Evolutionary conservation across 129 eudicot genomes (phyloP), one percentile per base, ranked within the genome.

Genomic region (Rutidosis leptorrhynchoides): DNA sequence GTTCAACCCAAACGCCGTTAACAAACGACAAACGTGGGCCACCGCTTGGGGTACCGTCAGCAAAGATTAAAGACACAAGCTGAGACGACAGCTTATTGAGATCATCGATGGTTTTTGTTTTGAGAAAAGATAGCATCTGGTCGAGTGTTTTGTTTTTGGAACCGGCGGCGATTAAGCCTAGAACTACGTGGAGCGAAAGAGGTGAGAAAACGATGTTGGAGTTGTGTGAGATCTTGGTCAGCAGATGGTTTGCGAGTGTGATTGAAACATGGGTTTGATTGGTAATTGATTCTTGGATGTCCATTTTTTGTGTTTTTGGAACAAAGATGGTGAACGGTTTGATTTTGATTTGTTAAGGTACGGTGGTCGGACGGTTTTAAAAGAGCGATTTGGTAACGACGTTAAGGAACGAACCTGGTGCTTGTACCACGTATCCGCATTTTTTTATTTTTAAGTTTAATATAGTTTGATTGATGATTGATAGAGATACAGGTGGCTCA

Each of bases 1-100:
- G 60, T 29, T 81, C 80, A 60, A 81, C 59, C 80, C 75, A 76
- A 60, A 68, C 48, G 12, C 70, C 70, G 55, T 76, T 76, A 9
- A 40, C 70, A 7, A 53, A 67, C 25, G 61, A 17, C 63, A 76
- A 55, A 16, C 54, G 56, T 17, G 75, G 80, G 10, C 80, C 74
- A 5, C 62, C 69, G 11, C 37, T 72, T 6, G 62, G 43, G 12
- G 63, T 58, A 5, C 79, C 61, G 1, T 59, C 62, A 2, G 51
- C 73, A 1, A 67, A 25, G 16, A 55, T 64, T 64, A 33, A 68
- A 10, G 69, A 61, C 51, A 68, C 65, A 40, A 60, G 52, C 74
- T 68, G 28, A 12, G 64, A 51, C 20, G 68, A 61, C 62, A 55
- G 56, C 6, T 30, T 9, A 30, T 60, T 25, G 20, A 75, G 64